Evolutionary conservation across 768 basidiomycete genomes (phyloP), one percentile per base, ranked within the genome.

Genomic region (Leccinellum rugosiceps): DNA sequence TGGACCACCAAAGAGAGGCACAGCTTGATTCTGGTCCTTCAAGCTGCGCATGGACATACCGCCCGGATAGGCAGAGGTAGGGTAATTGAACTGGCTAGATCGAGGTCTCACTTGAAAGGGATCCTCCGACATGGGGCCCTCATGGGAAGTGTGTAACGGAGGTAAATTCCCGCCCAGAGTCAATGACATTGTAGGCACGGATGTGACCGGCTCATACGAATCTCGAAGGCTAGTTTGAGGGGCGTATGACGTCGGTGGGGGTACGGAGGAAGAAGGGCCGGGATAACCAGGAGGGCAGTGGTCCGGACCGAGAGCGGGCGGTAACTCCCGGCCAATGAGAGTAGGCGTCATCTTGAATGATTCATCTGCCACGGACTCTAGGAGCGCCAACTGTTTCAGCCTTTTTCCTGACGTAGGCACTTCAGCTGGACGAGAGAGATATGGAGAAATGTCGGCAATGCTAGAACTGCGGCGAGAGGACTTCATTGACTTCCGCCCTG

Each of bases 331-430:
- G 49, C 43, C 65, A 50, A 61, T 62, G 56, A 73, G 68, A 56
- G 66, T 73, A 57, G 82, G 78, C 25, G 82, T 78, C 77, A 85
- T 79, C 58, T 80, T 78, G 6, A 84, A 85, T 5, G 90, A 88
- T 68, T 92, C 88, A 63, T 86, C 83, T 0, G 84, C 87, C 34
- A 90, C 83, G 14, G 82, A 76, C 67, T 91, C 88, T 11, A 90
- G 74, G 58, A 91, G 75, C 2, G 88, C 88, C 25, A 87, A 76
- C 62, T 86, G 90, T 69, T 84, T 84, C 70, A 89, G 69, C 56
- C 79, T 82, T 67, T 84, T 87, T 14, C 84, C 80, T 31, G 84
- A 83, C 4, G 79, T 74, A 8, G 83, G 80, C 10, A 83, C 73
- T 59, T 82, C 85, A 25, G 73, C 69, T 7, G 82, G 73, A 53